Evolutionary conservation across 768 basidiomycete species (phyloP), one percentile per base, ranked within the genome.

Genomic region (Mycena amicta): DNA sequence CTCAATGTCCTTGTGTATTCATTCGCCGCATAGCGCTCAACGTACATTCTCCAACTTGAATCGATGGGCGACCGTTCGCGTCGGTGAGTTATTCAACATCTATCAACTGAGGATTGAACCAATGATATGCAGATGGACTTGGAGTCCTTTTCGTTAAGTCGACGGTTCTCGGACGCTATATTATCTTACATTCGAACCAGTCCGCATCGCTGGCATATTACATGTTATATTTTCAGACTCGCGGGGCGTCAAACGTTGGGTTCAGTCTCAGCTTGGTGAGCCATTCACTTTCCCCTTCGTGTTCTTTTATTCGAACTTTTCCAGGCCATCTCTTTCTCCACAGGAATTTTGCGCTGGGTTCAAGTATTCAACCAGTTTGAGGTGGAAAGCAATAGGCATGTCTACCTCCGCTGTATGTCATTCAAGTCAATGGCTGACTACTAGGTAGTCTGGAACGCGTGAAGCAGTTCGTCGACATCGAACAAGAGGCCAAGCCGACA

Each of bases 11-110:
- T n/a, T n/a, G 33, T 37, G 8, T 8, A 37, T 37, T 37, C 8
- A 37, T 8, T 37, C 11, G 41, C 40, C 5, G 46, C 52, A 3
- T 13, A 72, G 77, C 37, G 68, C 79, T 5, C 71, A 78, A 8
- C 65, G 80, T 27, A 74, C 76, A 2, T 82, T 81, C 65, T 84
- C 82, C 57, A 83, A 83, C 64, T 69, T 83, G 12, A 83, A 84
- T 57, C 56, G 61, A 22, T 62, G 61, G 61, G 46, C 59, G 1
- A 50, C 57, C 2, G 46, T 53, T 22, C 56, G 61, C n/a, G 41
- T 62, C 69, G 76, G 59, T 3, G 50, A 40, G 11, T 30, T 55
- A 4, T 52, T 55, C 29, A 53, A 52, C 33, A 49, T 54, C 2
- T 49, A 33, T 18, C 57, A 53, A 37, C 8, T 37, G 33, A 8